phyloP scores from a whole-genome alignment of 768 basidiomycete genomes.

The Boletellus ananiceps region DNA sequence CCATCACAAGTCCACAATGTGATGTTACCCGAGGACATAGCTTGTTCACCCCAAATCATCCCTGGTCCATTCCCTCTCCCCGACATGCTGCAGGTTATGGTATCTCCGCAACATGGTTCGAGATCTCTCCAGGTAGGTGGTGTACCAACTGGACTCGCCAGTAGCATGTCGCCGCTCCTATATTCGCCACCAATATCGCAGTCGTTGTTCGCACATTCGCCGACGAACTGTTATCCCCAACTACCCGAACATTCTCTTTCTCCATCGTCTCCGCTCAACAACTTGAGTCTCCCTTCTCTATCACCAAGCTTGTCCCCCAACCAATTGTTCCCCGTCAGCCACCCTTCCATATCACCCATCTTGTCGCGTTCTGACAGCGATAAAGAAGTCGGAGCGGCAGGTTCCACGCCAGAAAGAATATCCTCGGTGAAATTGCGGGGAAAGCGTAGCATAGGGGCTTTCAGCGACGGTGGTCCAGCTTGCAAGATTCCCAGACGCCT shows the following conservation, averaged over 20 bases:
- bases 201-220: background rate
- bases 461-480: slow-evolving; percentile 1
- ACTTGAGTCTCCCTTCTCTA: slow-evolving; percentile 9
- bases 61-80: background rate
- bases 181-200: background rate
- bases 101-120: background rate
- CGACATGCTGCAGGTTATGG: background rate
- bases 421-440: background rate
- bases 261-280: slow-evolving; percentile 14
- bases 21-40: slow-evolving; percentile 21
- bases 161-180: background rate
- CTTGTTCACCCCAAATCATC: slow-evolving; percentile 4
- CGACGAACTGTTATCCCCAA: background rate
- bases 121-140: background rate
- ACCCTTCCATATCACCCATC: background rate
- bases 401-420: background rate
- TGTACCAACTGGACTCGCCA: background rate
- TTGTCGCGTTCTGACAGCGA: background rate
- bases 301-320: slow-evolving; percentile 7
- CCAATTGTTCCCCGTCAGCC: background rate
- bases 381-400: background rate
- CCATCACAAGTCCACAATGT: slow-evolving; percentile 1
- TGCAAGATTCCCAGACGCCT: slow-evolving; percentile 6
- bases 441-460: slow-evolving; percentile 11
- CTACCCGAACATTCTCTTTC: background rate